Conservation (phyloP, 345 rosid genomes). For the Populus simonii region DNA sequence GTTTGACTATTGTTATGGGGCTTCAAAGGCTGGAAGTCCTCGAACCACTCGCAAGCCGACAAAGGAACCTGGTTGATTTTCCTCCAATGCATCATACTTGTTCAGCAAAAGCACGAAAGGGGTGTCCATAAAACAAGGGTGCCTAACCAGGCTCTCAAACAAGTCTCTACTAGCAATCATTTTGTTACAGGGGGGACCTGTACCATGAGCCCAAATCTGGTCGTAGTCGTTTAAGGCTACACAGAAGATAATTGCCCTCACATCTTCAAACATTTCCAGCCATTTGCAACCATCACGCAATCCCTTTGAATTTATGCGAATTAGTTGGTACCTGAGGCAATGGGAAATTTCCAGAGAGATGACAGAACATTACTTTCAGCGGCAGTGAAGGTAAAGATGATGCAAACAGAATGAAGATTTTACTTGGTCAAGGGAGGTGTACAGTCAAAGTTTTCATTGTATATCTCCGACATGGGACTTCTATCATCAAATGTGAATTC, state of each 20-base stretch:
- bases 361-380: background rate
- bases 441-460: conserved; percentile 37
- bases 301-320: conserved; percentile 53
- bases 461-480: conserved; percentile 49
- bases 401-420: background rate
- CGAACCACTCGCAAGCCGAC: conserved; percentile 55
- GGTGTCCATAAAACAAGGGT: conserved; percentile 46
- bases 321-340: conserved; percentile 48
- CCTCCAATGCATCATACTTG: conserved; percentile 55
- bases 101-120: conserved; percentile 54
- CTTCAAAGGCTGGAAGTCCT: conserved; percentile 46
- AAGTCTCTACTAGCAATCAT: conserved; percentile 50
- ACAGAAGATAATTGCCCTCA: conserved; percentile 52
- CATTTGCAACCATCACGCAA: conserved; percentile 55
- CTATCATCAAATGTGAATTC: conserved; percentile 58
- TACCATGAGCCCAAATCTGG: conserved; percentile 29
- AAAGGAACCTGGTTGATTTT: conserved; percentile 40
- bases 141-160: conserved; percentile 48
- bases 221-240: conserved; percentile 63
- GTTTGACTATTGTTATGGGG: conserved; percentile 38
- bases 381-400: background rate
- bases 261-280: conserved; percentile 70
- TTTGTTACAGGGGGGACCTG: conserved; percentile 35
- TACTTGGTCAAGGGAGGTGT: conserved; percentile 44
- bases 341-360: background rate